Percentiles rank a stretch among this genome's conserved stretches.
Conservation (phyloP, 2,329 filamentous ascomycete genomes). For the Teratosphaeria epicoccoides region DNA sequence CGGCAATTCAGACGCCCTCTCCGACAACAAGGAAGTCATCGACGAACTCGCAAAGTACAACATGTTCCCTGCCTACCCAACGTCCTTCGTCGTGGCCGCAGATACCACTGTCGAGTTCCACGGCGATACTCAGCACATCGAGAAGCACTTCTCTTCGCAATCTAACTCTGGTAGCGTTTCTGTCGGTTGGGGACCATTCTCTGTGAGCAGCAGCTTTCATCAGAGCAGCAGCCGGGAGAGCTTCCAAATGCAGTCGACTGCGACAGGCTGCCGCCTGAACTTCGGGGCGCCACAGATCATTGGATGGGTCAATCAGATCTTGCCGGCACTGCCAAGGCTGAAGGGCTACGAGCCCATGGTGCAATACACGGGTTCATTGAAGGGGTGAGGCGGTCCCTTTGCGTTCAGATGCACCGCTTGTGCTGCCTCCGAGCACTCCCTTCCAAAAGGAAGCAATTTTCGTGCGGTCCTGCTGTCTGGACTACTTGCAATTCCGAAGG, state of each 20-base stretch:
- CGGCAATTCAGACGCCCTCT: background rate
- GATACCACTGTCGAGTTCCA: background rate
- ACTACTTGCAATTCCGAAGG: too few species aligned
- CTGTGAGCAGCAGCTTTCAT: conserved; percentile 1
- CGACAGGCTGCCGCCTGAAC: background rate
- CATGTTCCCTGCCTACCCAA: conserved; percentile 1
- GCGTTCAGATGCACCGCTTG: too few species aligned
- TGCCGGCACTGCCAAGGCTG: background rate
- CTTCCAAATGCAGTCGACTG: conserved; percentile 1
- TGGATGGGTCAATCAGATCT: conserved; percentile 1
- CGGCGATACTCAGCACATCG: background rate
- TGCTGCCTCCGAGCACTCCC: too few species aligned
- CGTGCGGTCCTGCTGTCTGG: too few species aligned
- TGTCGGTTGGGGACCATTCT: background rate
- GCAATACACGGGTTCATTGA: background rate
- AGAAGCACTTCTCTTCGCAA: background rate
- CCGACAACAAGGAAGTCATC: background rate
- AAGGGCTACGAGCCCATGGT: background rate
- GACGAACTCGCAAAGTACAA: background rate
- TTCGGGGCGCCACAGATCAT: conserved; percentile 1
- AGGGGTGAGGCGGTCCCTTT: too few species aligned
- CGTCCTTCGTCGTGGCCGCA: background rate
- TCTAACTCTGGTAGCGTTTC: background rate
- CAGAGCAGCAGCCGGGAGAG: background rate
- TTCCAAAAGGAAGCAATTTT: too few species aligned